Base-by-base conservation (phyloP, 2,329 filamentous ascomycete genomes). In the Alternaria arborescens region DNA sequence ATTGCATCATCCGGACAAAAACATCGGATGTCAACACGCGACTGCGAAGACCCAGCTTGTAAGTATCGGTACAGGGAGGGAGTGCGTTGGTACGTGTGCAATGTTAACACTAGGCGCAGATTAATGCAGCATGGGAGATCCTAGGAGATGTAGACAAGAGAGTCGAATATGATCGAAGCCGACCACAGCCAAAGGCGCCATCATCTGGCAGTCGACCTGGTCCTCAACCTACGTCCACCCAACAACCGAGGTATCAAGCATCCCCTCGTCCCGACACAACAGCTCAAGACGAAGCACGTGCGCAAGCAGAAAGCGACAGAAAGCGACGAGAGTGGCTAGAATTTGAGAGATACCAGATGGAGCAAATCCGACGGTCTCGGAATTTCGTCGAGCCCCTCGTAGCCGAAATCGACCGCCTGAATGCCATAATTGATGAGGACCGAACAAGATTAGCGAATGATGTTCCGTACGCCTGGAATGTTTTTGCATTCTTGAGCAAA, bases 301-400 rank as follows among this genome's bases (percentile, higher is more conserved):
- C 57, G 10, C 22, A 55, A 32, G 51, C 43, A 24, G 50, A 55
- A 22, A 55, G 34, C 44, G 30, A 48, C 5, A 43, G 18, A 38
- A 60, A 56, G n/a, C 58, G 52, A 26, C 58, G 43, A 32, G 44
- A 60, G 44, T 60, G 52, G 58, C 47, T 60, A 1, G 36, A 60
- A 10, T 60, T 46, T 4, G 41, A 60, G 46, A 55, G 14, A 38
- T 4, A n/a, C 8, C 58, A 60, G 8, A 41, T 42, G 18, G 20
- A 60, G 12, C 30, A 46, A 14, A 56, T 60, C 16, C 52, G 52
- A 8, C 40, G 34, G 18, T 43, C 16, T 20, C 44, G 26, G 14
- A 56, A 52, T 12, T 11, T 5, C 0, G 3, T 60, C 20, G 43
- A 55, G 24, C 32, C 50, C 8, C 30, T 58, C 14, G 26, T 42